Evolutionary conservation across 2,329 filamentous ascomycete species (phyloP).

Genomic region (Bertia moriformis): DNA sequence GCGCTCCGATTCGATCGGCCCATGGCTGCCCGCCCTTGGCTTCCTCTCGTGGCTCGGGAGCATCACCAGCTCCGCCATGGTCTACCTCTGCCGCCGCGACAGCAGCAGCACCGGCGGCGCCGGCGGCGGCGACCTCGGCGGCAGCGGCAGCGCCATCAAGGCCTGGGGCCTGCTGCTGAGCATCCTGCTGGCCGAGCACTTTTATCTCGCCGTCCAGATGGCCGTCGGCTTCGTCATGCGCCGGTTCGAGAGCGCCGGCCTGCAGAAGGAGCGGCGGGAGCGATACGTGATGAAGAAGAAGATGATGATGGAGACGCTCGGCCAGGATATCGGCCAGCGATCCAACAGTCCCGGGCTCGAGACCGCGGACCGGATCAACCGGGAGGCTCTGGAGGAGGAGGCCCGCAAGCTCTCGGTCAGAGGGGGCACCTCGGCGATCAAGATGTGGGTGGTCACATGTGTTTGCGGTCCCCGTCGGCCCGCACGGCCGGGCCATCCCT

Average conservation of each 20-base stretch:
- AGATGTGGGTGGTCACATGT: background rate
- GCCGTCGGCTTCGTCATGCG: background rate
- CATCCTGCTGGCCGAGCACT: background rate
- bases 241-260: background rate
- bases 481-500: too few species aligned
- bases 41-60: constrained; percentile 57
- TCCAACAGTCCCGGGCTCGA: background rate
- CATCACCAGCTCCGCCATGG: constrained; percentile 46
- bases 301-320: background rate
- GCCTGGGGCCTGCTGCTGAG: background rate
- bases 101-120: too few species aligned
- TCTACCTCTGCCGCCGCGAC: constrained; percentile 30
- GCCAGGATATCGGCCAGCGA: background rate
- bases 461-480: too few species aligned
- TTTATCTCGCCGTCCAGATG: background rate
- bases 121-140: too few species aligned
- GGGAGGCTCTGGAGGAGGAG: background rate
- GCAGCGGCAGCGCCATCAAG: background rate
- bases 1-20: constrained; percentile 51
- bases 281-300: background rate
- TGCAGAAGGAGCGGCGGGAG: background rate
- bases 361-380: background rate
- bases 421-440: background rate
- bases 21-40: constrained; percentile 45
- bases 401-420: background rate